These are phyloP conservation scores for Phialophora macrospora DNA, from an alignment of 2,329 filamentous ascomycete genomes.

Conservation along the genomic window DNA sequence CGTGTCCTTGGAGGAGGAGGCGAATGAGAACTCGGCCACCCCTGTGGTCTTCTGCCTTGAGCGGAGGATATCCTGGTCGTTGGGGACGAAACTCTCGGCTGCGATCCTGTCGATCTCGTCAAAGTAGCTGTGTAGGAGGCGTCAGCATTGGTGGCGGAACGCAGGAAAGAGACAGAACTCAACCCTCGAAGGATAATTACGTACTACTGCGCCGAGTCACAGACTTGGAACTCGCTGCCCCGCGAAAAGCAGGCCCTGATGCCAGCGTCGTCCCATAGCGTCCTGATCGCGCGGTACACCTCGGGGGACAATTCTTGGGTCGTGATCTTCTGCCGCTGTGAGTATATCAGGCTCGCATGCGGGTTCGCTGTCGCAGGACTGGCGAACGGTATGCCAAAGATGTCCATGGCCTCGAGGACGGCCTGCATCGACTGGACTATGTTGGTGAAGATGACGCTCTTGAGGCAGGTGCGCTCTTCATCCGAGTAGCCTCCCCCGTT, in stretches of 20 bases:
- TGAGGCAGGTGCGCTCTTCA: conserved; percentile 74
- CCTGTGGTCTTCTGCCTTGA: conserved; percentile 97
- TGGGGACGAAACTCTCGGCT: conserved; percentile 88
- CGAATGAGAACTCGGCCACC: conserved; percentile 95
- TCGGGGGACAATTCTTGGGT: conserved; percentile 91
- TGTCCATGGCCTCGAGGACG: conserved; percentile 71
- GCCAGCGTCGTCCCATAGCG: conserved; percentile 88
- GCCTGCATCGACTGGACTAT: conserved; percentile 73
- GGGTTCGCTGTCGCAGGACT: conserved; percentile 87
- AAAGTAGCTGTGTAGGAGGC: conserved; percentile 74
- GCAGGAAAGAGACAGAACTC: conserved; percentile 25
- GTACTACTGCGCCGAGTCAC: conserved; percentile 95
- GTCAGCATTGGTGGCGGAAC: conserved; percentile 29
- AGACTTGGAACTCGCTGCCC: conserved; percentile 92
- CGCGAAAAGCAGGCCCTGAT: conserved; percentile 95
- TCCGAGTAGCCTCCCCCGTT: conserved; percentile 98
- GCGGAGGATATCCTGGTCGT: conserved; percentile 90
- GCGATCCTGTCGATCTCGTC: conserved; percentile 92
- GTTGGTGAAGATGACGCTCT: conserved; percentile 74
- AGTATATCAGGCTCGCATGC: conserved; percentile 96
- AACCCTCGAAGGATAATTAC: conserved; percentile 41
- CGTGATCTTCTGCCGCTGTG: conserved; percentile 95
- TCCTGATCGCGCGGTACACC: conserved; percentile 89
- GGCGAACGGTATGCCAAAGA: conserved; percentile 77
- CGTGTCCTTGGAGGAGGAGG: conserved; percentile 69